phyloP scores from a whole-genome alignment of 192 early-diverging fungal genomes.

The Radiomyces spectabilis region DNA sequence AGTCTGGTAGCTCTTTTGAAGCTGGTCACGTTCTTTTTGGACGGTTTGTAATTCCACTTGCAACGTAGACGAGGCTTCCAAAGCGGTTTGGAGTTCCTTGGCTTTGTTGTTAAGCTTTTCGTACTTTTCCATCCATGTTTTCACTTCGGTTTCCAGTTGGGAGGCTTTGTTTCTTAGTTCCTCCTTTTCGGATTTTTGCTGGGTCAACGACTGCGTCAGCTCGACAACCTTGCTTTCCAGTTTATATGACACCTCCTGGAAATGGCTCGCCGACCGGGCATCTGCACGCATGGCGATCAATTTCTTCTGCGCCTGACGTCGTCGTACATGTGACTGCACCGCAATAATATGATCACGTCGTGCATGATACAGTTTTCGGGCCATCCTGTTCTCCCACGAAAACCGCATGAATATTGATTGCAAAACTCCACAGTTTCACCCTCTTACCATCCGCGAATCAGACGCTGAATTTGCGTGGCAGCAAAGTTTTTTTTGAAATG shows the following conservation, averaged over 20 bases:
- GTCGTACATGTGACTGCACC: slow-evolving; percentile 82
- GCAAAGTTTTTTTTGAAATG: slow-evolving; percentile 53
- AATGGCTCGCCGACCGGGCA: slow-evolving; percentile 80
- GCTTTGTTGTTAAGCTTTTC: slow-evolving; percentile 52
- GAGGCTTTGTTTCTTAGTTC: slow-evolving; percentile 45
- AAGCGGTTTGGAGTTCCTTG: slow-evolving; percentile 39
- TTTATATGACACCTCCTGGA: slow-evolving; percentile 89
- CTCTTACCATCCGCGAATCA: slow-evolving; percentile 51
- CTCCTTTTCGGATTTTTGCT: slow-evolving; percentile 66
- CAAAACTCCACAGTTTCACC: neutral
- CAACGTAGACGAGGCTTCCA: slow-evolving; percentile 43
- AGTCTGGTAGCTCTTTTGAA: slow-evolving; percentile 53
- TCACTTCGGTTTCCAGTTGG: slow-evolving; percentile 57
- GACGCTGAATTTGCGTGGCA: slow-evolving; percentile 71
- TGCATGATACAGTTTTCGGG: slow-evolving; percentile 49
- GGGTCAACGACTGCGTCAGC: slow-evolving; percentile 73
- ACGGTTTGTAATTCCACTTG: slow-evolving; percentile 40
- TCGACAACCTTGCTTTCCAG: slow-evolving; percentile 96
- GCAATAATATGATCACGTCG: slow-evolving; percentile 52
- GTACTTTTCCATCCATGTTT: slow-evolving; percentile 64
- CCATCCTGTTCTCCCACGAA: slow-evolving; percentile 23
- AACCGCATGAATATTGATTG: neutral
- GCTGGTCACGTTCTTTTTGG: slow-evolving; percentile 45
- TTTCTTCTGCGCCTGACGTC: slow-evolving; percentile 58
- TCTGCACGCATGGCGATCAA: slow-evolving; percentile 72